Conservation (phyloP, 805 yeast genomes). For the Scheffersomyces stipitis region DNA sequence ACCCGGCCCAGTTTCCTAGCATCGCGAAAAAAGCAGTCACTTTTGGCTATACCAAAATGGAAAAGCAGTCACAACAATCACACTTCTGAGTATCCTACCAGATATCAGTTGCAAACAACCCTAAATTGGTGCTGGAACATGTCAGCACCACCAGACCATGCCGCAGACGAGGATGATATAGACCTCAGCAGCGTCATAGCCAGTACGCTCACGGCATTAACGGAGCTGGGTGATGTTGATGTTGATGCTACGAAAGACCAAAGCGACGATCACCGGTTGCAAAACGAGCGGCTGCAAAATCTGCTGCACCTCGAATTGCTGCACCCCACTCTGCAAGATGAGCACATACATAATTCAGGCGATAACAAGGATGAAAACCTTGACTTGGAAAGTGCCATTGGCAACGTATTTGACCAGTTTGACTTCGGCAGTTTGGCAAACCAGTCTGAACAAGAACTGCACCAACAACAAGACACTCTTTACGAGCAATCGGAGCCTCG, state of each 20-base stretch:
- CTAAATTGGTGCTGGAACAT: conserved; percentile 1
- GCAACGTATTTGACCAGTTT: conserved; percentile 37
- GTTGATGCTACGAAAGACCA: conserved; percentile 1
- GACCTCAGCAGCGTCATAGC: conserved; percentile 9
- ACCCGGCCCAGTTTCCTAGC: no score
- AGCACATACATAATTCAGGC: neutral
- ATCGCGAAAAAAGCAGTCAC: conserved; percentile 22
- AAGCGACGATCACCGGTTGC: neutral
- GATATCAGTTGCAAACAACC: conserved; percentile 1
- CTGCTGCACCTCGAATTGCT: conserved; percentile 12
- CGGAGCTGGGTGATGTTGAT: no score
- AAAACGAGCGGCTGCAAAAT: neutral
- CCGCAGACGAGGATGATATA: conserved; percentile 4
- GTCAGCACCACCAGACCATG: conserved; percentile 1
- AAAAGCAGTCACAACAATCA: conserved; percentile 22
- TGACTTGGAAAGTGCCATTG: conserved; percentile 36
- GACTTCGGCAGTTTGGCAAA: conserved; percentile 12
- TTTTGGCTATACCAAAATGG: conserved; percentile 3
- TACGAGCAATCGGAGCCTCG: conserved; percentile 1
- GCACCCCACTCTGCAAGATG: no score
- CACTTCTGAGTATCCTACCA: conserved; percentile 1
- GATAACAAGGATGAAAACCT: conserved; percentile 17
- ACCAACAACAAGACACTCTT: neutral
- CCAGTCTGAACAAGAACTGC: neutral
- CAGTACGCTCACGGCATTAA: conserved; percentile 5